phyloP scores from a whole-genome alignment of 345 rosid genomes.

The Abelmoschus esculentus region DNA sequence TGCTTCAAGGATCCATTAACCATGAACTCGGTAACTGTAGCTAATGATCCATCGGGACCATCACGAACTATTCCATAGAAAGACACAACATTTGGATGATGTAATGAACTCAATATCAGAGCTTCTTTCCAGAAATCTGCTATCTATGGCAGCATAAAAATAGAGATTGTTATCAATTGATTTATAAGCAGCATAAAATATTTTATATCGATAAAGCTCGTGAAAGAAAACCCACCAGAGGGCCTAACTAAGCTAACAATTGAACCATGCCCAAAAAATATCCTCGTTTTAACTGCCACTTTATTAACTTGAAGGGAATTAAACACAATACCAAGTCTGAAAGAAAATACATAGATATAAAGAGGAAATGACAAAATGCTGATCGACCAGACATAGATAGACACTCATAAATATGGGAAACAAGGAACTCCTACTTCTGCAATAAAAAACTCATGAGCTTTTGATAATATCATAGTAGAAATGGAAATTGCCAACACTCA shows the following conservation, averaged over 20 bases:
- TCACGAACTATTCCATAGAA: slow-evolving; percentile 99
- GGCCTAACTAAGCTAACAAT: not conserved
- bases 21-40: slow-evolving; percentile 97
- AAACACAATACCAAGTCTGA: not conserved
- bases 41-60: slow-evolving; percentile 95
- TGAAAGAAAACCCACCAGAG: not conserved
- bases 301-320: not conserved
- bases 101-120: slow-evolving; percentile 81
- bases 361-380: not conserved
- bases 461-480: not conserved
- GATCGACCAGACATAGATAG: not conserved
- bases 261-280: not conserved
- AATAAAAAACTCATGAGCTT: not conserved
- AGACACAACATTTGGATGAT: slow-evolving; percentile 97
- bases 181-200: slow-evolving; percentile 6
- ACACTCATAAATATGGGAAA: not conserved
- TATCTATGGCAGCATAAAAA: slow-evolving; percentile 46
- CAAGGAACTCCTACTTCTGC: not conserved
- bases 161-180: slow-evolving; percentile 2
- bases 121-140: slow-evolving; percentile 99
- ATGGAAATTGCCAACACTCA: not conserved
- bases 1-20: slow-evolving; percentile 97
- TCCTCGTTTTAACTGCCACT: not conserved
- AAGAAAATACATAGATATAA: not conserved
- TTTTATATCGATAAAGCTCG: not conserved